Conservation (phyloP, 257 asterid species). For the Ehretia macrophylla region DNA sequence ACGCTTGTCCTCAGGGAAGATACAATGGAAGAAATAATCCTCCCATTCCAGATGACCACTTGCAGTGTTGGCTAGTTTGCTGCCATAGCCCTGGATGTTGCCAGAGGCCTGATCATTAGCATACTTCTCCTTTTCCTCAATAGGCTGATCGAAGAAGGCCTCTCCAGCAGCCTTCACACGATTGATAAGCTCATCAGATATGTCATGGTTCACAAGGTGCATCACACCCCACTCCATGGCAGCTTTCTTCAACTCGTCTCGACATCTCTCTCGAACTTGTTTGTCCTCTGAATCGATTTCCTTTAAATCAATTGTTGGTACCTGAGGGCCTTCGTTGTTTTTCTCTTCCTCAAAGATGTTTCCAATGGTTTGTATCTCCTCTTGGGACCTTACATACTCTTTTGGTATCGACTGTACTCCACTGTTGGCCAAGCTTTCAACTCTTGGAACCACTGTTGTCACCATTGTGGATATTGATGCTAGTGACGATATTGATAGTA, state of each 20-base stretch:
- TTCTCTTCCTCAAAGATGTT: conserved; percentile 63
- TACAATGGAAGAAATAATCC: conserved; percentile 77
- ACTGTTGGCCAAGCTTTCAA: conserved; percentile 67
- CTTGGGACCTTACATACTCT: conserved; percentile 66
- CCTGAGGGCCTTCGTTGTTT: conserved; percentile 46
- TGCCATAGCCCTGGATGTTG: conserved; percentile 83
- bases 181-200: conserved; percentile 33
- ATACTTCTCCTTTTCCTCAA: conserved; percentile 89
- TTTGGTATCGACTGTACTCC: conserved; percentile 61
- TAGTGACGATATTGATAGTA: no score
- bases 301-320: conserved; percentile 52
- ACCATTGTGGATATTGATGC: no score
- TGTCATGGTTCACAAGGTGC: conserved; percentile 82
- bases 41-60: conserved; percentile 87
- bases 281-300: conserved; percentile 40
- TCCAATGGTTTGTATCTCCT: conserved; percentile 55
- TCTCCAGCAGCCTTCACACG: conserved; percentile 59
- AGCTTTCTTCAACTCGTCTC: conserved; percentile 50
- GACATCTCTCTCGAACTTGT: conserved; percentile 36
- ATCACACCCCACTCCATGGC: conserved; percentile 95
- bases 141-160: conserved; percentile 53
- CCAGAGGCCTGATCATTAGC: conserved; percentile 77
- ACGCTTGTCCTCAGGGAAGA: conserved; percentile 51
- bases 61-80: conserved; percentile 73
- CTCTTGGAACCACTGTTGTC: conserved; percentile 27